Evolutionary conservation across 139 green algal genomes (phyloP), one percentile per base, ranked within the genome.

Genomic region (Pseudopediastrum boryanum): DNA sequence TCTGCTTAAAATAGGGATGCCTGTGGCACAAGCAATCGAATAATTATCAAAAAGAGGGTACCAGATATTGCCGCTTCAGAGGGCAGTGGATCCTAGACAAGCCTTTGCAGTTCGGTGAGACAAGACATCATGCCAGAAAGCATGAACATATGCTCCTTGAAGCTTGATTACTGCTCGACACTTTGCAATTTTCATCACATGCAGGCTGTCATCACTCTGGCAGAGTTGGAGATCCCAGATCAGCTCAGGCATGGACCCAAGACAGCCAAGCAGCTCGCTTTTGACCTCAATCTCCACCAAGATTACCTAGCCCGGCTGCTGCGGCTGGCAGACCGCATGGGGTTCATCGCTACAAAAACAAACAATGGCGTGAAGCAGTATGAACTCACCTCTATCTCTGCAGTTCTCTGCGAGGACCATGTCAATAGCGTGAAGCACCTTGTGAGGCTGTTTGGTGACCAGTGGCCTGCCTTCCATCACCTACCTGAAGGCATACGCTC

Each of bases 371-470:
- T 5, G 10, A 52, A 39, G 44, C 61, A 63, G 33, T 81, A 74
- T 36, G 42, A 65, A 35, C 65, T 81, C 44, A 81, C 74, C 2
- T 63, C 64, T 46, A 62, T 81, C 35, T 81, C 74, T 4, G 74
- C 74, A 8, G 74, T 81, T 35, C 62, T 81, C 9, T 81, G 74
- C 33, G 44, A 52, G 23, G 38, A 21, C 44, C 74, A 81, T 33
- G 35, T 43, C 33, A 81, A 81, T 63, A 74, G 74, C 29, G 74
- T 81, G 46, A 72, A 65, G 44, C 59, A 71, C 44, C 72, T 81
- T 62, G 74, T 81, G 61, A 36, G 23, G 21, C 58, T 81, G 33
- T 81, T 81, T 72, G 62, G 61, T 0, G 74, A 81, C 62, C 74
- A 81, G 46, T 81, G 27, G 19, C 35, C 21, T 1, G 61, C 35